Conservation (phyloP, 305 asterid genomes). For the Plantago coronopus region DNA sequence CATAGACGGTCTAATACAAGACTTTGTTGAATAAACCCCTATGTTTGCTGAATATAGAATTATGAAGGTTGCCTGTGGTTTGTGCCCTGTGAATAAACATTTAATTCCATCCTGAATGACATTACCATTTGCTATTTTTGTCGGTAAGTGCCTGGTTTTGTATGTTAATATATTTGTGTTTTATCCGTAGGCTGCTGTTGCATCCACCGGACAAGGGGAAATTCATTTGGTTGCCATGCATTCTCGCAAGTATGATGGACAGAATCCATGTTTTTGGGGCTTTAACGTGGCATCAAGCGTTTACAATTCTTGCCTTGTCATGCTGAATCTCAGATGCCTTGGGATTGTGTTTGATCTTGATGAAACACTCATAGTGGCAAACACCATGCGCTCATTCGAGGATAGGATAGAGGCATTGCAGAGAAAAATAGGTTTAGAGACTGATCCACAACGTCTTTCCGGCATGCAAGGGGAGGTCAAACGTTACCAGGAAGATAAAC, state of each 20-base stretch:
- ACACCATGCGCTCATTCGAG: conserved; percentile 95
- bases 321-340: conserved; percentile 94
- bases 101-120: too few species aligned
- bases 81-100: too few species aligned
- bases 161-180: neutral
- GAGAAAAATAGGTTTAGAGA: conserved; percentile 62
- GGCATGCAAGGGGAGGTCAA: conserved; percentile 80
- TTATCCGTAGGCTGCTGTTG: conserved; percentile 68
- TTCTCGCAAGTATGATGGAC: conserved; percentile 63
- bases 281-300: conserved; percentile 65
- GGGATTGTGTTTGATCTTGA: conserved; percentile 97
- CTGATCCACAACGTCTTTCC: conserved; percentile 78
- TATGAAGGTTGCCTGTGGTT: too few species aligned
- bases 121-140: neutral
- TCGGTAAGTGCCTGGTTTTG: conserved; percentile 6
- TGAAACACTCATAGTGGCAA: conserved; percentile 92
- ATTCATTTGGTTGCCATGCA: conserved; percentile 95
- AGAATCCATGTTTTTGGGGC: conserved; percentile 84
- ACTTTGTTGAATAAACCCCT: too few species aligned
- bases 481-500: conserved; percentile 85
- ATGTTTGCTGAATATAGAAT: too few species aligned
- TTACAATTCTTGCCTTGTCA: conserved; percentile 75
- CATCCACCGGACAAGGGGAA: conserved; percentile 65
- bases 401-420: conserved; percentile 84
- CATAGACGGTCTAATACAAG: too few species aligned